Percentiles rank a stretch among this genome's conserved stretches.
Conservation (phyloP, 2,329 filamentous ascomycete genomes). For the Aspergillus sp. region DNA sequence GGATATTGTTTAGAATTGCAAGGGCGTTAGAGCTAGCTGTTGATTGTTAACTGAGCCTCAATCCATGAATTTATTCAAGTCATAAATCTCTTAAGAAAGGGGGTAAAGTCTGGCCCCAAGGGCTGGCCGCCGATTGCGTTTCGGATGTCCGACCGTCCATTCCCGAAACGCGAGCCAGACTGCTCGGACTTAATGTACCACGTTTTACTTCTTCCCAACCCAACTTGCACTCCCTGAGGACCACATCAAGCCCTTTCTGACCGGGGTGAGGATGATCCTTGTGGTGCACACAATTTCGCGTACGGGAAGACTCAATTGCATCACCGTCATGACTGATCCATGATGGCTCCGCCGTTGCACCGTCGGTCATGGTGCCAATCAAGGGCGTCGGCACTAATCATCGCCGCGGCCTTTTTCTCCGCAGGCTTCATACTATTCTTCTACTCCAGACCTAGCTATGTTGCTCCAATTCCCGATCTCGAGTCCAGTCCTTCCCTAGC, state of each 20-base stretch:
- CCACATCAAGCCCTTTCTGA: not conserved
- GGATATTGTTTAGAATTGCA: not conserved
- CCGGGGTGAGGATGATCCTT: not conserved
- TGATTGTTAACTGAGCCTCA: not conserved
- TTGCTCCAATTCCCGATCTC: not conserved
- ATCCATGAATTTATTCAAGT: not conserved
- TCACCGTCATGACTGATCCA: conserved; percentile 4
- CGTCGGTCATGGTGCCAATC: not conserved
- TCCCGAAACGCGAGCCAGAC: not conserved
- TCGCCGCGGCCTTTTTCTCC: conserved; percentile 7
- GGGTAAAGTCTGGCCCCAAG: not conserved
- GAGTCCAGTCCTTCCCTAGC: not conserved
- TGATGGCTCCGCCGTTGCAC: conserved; percentile 1
- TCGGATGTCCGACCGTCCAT: not conserved
- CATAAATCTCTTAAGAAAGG: not conserved
- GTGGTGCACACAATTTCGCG: not conserved
- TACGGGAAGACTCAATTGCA: not conserved
- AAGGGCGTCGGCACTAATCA: not conserved
- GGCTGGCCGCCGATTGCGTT: not conserved
- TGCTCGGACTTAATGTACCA: not conserved
- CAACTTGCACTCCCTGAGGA: not conserved
- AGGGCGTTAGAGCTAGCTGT: not conserved
- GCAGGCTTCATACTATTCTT: conserved; percentile 4
- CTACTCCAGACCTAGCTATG: not conserved
- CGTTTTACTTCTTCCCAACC: not conserved